Evolutionary conservation across 106 monocot species (phyloP), one percentile per base, ranked within the genome.

Genomic region (Phalaenopsis equestris): DNA sequence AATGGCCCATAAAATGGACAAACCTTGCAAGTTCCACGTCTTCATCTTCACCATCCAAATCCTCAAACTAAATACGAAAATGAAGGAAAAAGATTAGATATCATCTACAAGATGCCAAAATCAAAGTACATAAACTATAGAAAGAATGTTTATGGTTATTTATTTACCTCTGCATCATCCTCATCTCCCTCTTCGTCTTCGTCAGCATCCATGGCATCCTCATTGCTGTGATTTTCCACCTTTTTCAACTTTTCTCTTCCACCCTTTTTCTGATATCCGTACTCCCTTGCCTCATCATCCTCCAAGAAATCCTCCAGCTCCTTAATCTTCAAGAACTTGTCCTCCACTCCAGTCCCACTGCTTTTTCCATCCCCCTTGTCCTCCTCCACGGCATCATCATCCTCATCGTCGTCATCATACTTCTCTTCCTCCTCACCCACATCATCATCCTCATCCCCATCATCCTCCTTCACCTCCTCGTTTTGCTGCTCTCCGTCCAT

Each of bases 261-360:
- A 80, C 12, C 52, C 12, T 49, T 67, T 56, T 70, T 23, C 38
- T 30, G 56, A n/a, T 12, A 5, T 12, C 86, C 89, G 67, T 86
- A 94, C 77, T 89, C 91, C 82, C 84, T 80, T 14, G 77, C 91
- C 79, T 94, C 94, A n/a, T 83, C 91, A 41, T 83, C 77, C 80
- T 82, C 81, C 75, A 91, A 74, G 72, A 84, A 94, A 58, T 88
- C 83, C 83, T 86, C 87, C 80, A 94, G 49, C 39, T 91, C 94
- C 10, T 91, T 82, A 9, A 87, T 86, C 81, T 89, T 88, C 48
- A 94, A 79, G 75, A 94, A 94, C 30, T 48, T 30, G 61, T 89
- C 89, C 61, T 86, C 86, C 38, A 80, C 64, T 48, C 68, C 82
- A 30, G 30, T 30, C 30, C 30, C 30, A 36, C 47, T 68, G 21